phyloP scores from a whole-genome alignment of 1,139 yeast species.

The Sugiyamaella novakii region DNA sequence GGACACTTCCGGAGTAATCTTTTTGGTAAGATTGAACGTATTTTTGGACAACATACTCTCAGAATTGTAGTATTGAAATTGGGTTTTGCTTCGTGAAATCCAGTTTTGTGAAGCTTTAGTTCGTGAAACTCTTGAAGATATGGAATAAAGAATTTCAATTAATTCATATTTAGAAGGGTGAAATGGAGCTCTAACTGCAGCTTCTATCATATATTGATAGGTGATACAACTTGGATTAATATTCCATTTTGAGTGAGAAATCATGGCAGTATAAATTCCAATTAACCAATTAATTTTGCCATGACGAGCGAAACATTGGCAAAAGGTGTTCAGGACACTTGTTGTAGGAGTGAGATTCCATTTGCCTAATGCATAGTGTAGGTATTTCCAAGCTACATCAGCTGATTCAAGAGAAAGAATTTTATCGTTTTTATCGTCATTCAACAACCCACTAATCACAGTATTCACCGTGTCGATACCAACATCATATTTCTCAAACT shows the following conservation, averaged over 20 bases:
- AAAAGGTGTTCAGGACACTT: constrained; percentile 31
- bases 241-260: constrained; percentile 22
- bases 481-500: constrained; percentile 21
- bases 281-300: constrained; percentile 35
- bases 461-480: constrained; percentile 22
- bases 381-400: constrained; percentile 28
- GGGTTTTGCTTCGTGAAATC: constrained; percentile 13
- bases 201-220: constrained; percentile 30
- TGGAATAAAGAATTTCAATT: constrained; percentile 25
- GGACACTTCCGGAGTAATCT: neutral
- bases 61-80: constrained; percentile 11
- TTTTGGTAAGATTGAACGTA: neutral
- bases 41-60: constrained; percentile 5
- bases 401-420: neutral
- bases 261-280: constrained; percentile 31
- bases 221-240: constrained; percentile 28
- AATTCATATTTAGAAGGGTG: constrained; percentile 26
- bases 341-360: constrained; percentile 28
- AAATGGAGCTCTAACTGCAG: constrained; percentile 27
- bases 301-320: constrained; percentile 25
- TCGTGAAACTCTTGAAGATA: constrained; percentile 1
- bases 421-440: constrained; percentile 1
- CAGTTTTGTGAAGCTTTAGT: constrained; percentile 9
- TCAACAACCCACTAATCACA: constrained; percentile 23
- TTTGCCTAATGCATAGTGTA: constrained; percentile 23